A percentile compares a stretch with the other conserved stretches of the same genome.
Evolutionary conservation across 768 basidiomycete species (phyloP).

Genomic region (Pleurotus tuoliensis): DNA sequence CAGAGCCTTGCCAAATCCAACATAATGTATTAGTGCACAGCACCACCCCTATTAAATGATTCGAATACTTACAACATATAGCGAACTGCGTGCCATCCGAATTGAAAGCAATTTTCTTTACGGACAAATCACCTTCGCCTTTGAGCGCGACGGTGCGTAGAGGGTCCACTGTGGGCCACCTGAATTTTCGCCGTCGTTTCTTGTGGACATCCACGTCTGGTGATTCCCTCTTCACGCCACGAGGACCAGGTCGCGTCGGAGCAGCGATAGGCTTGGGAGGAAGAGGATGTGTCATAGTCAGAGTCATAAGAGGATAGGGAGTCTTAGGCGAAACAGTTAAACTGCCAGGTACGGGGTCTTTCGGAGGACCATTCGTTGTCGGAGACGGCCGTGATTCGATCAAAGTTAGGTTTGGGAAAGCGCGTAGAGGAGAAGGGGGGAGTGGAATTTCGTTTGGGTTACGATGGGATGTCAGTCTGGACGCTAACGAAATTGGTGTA

Average conservation of each 20-base stretch:
- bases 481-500: too few species aligned
- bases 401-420: too few species aligned
- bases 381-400: constrained; percentile 7
- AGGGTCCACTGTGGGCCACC: constrained; percentile 47
- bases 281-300: constrained; percentile 22
- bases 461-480: too few species aligned
- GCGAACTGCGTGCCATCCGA: constrained; percentile 55
- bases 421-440: too few species aligned
- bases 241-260: constrained; percentile 10
- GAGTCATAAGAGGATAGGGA: not conserved
- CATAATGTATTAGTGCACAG: not conserved
- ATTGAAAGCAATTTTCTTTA: constrained; percentile 47
- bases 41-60: not conserved
- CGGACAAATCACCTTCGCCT: constrained; percentile 43
- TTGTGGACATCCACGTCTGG: constrained; percentile 4
- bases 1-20: constrained; percentile 37
- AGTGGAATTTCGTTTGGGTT: too few species aligned
- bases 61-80: constrained; percentile 44
- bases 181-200: constrained; percentile 28
- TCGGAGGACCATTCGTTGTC: constrained; percentile 2
- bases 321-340: not conserved
- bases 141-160: constrained; percentile 33
- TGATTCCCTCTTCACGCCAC: constrained; percentile 34
- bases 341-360: not conserved
- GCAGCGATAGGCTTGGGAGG: constrained; percentile 26